These are phyloP conservation scores for Cladosporium sp. DNA, from an alignment of 2,329 filamentous ascomycete genomes.

Conservation along the genomic window DNA sequence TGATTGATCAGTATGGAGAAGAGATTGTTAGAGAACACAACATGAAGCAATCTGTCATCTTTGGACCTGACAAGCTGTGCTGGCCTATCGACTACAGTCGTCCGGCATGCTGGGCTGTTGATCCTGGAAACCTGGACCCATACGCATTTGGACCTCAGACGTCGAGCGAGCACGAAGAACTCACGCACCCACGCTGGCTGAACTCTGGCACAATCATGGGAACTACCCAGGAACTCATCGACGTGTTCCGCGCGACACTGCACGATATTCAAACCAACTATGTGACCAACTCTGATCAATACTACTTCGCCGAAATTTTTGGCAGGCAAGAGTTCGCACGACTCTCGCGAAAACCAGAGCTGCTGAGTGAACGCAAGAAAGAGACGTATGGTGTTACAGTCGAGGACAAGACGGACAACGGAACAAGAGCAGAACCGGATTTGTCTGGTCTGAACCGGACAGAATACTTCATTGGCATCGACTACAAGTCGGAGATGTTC, in stretches of 20 bases:
- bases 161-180: constrained; percentile 40
- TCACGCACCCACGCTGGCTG: constrained; percentile 51
- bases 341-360: constrained; percentile 40
- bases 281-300: constrained; percentile 41
- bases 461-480: constrained; percentile 51
- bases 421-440: constrained; percentile 26
- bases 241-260: constrained; percentile 47
- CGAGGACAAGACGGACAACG: constrained; percentile 40
- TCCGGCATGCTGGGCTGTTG: constrained; percentile 37
- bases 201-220: constrained; percentile 52
- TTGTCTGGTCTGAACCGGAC: constrained; percentile 42
- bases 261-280: constrained; percentile 39
- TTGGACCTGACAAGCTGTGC: constrained; percentile 37
- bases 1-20: constrained; percentile 26
- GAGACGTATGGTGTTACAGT: constrained; percentile 37
- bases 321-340: constrained; percentile 55
- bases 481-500: constrained; percentile 50
- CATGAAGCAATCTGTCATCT: constrained; percentile 34
- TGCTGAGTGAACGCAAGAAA: constrained; percentile 31
- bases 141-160: constrained; percentile 51
- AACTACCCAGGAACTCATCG: constrained; percentile 25
- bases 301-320: constrained; percentile 54
- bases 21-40: constrained; percentile 38
- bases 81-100: constrained; percentile 34
- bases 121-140: constrained; percentile 29